Conservation (phyloP, 768 basidiomycete genomes). For the Rhodotorula toruloides region DNA sequence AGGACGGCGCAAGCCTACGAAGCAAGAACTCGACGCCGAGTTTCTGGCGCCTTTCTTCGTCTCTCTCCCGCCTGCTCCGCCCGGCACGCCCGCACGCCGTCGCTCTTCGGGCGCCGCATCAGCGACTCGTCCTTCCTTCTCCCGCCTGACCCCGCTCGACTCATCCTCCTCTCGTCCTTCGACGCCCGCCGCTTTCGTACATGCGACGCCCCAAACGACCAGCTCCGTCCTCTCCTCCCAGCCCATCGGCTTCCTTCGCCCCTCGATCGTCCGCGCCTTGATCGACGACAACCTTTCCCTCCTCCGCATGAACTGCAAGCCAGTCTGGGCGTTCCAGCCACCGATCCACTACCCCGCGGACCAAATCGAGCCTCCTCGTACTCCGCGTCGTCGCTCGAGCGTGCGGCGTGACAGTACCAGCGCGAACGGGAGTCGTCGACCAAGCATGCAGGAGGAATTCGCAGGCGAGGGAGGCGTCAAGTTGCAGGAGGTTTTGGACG, state of each 20-base stretch:
- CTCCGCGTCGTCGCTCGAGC: too few relatives aligned
- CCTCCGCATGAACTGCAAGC: conserved; percentile 46
- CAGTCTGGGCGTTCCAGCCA: conserved; percentile 55
- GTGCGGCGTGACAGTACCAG: too few relatives aligned
- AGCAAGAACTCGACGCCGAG: conserved; percentile 11
- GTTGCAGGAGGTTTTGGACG: neutral
- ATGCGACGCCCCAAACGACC: neutral
- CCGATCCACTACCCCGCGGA: conserved; percentile 10
- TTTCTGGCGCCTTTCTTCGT: conserved; percentile 41
- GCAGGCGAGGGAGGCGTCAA: neutral
- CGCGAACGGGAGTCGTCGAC: too few relatives aligned
- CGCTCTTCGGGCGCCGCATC: conserved; percentile 47
- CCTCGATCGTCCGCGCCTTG: conserved; percentile 44
- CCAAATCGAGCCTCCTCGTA: neutral
- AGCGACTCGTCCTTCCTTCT: conserved; percentile 55
- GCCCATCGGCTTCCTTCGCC: conserved; percentile 51
- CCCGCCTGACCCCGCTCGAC: conserved; percentile 48
- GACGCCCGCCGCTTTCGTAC: neutral
- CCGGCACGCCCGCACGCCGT: neutral
- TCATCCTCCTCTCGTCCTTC: conserved; percentile 45
- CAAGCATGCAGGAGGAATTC: too few relatives aligned
- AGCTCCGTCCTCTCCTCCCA: neutral
- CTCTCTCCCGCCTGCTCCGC: conserved; percentile 1
- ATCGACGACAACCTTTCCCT: conserved; percentile 47
- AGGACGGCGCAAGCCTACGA: too few relatives aligned